Base-by-base conservation (phyloP, 805 yeast species). In the Wickerhamiella spandovensis region DNA sequence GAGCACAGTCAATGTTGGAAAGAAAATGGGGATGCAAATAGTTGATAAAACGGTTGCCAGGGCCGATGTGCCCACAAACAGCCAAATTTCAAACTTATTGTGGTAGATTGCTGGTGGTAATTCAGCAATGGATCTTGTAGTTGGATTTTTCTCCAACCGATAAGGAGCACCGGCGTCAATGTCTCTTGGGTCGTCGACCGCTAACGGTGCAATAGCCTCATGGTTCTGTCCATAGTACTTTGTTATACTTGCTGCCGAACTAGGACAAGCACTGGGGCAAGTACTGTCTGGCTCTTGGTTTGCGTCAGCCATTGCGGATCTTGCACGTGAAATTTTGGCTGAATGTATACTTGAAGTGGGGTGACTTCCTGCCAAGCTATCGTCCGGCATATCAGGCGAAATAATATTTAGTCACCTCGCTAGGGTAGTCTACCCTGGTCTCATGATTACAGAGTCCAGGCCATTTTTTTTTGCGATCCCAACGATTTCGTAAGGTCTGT, bases 1-100 rank as follows among this genome's bases (percentile, higher is more conserved):
- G 8, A 88, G 67, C 5, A 72, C 69, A 0, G 80, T 76, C 17
- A 87, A 65, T 0, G 87, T 87, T 0, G 95, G 95, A 65, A 84
- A 82, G 61, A 84, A 87, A 12, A 86, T 84, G 0, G 94, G 84
- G 55, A 82, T 76, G 0, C 89, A 78, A 2, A 84, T 68, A 0
- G 92, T 70, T 1, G 94, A 84, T 13, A 50, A 12, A 32, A 48
- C 49, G 2, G 53, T 52, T 3, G 55, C 54, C 5, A 56, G 23
- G 0, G 55, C 46, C 13, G 49, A 46, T 2, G 48, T 45, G 2
- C 41, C 20, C 22, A 56, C 55, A 28, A 56, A 47, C 5, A 49
- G n/a, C 54, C 56, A 56, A 18, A 43, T 35, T 23, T 56, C 60
- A 18, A 13, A 17, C 22, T 44, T 25, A 23, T 24, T 23, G 3